Base-by-base conservation (phyloP, 345 rosid species). In the Euphorbia tirucalli region DNA sequence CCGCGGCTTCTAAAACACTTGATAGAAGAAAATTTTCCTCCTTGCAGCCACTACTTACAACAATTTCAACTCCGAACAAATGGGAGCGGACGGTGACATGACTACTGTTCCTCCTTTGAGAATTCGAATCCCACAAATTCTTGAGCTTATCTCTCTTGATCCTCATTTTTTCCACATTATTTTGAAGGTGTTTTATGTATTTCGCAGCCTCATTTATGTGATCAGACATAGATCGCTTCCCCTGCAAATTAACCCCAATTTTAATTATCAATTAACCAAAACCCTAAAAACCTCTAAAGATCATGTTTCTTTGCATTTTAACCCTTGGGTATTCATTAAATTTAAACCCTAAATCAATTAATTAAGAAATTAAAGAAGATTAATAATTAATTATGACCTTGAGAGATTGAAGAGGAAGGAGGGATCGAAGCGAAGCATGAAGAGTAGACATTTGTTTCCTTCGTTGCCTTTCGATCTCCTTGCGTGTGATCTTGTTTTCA, bases 171-270 rank as follows among this genome's bases (percentile, higher is more conserved):
- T 81, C 73, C 61, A 80, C 75, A 74, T 81, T 86, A 60, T 35
- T 74, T 70, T 82, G 80, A 11, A 87, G 71, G 68, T 83, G 77
- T 65, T 75, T 85, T 71, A 93, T 86, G 69, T 91, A 88, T 54
- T 87, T 86, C 74, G 79, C 86, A 1, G 93, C 93, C 79, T 84
- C 97, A 58, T 84, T 67, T 78, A 89, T 86, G 57, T 86, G 93
- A 84, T 91, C 98, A 28, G 96, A 89, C 70, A 80, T 84, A 32
- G 97, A 86, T 14, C 98, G 86, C 80, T 88, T 93, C 78, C 96
- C 97, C 98, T 91, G 76, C 22, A 81, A 48, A 69, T 15, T 56
- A 44, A 50, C 68, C 71, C 70, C 63, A 61, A 69, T 24, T 22
- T 15, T 49, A n/a, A n/a, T n/a, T n/a, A n/a, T n/a, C n/a, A n/a